Conservation (phyloP, 352 stramenopile genomes). For the Globisporangium canariense region DNA sequence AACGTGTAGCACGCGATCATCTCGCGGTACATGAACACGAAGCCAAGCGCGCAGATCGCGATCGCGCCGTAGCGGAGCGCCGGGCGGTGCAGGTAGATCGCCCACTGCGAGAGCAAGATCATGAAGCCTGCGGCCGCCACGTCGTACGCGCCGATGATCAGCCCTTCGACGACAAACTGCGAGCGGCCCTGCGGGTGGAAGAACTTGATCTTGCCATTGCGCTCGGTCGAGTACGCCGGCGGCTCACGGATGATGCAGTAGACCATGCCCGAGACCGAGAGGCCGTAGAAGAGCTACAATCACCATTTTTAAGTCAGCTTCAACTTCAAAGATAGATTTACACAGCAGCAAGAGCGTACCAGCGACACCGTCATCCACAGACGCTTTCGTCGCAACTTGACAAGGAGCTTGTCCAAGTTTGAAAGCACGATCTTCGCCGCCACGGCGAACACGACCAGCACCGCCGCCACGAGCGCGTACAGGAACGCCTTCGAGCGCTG, state of each 20-base stretch:
- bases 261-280: constrained; percentile 87
- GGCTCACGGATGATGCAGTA: constrained; percentile 90
- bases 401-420: constrained; percentile 69
- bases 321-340: not conserved
- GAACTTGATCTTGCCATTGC: constrained; percentile 82
- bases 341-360: constrained; percentile 19
- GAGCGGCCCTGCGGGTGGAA: constrained; percentile 81
- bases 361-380: constrained; percentile 87
- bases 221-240: constrained; percentile 60
- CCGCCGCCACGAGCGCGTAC: constrained; percentile 37
- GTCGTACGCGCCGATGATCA: constrained; percentile 75
- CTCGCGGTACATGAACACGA: constrained; percentile 81
- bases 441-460: constrained; percentile 34
- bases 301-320: not conserved
- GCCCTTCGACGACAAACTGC: constrained; percentile 82
- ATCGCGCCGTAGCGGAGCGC: constrained; percentile 55
- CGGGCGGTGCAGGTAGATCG: constrained; percentile 65
- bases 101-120: constrained; percentile 83
- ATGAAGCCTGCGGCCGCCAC: constrained; percentile 62
- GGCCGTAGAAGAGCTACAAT: constrained; percentile 74
- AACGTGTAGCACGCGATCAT: constrained; percentile 84
- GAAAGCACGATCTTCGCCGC: constrained; percentile 56
- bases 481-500: constrained; percentile 68
- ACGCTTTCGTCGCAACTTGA: constrained; percentile 72
- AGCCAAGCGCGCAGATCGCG: constrained; percentile 55